Evolutionary conservation across 2,329 filamentous ascomycete genomes (phyloP).

Genomic region (Trichoderma asperellum): DNA sequence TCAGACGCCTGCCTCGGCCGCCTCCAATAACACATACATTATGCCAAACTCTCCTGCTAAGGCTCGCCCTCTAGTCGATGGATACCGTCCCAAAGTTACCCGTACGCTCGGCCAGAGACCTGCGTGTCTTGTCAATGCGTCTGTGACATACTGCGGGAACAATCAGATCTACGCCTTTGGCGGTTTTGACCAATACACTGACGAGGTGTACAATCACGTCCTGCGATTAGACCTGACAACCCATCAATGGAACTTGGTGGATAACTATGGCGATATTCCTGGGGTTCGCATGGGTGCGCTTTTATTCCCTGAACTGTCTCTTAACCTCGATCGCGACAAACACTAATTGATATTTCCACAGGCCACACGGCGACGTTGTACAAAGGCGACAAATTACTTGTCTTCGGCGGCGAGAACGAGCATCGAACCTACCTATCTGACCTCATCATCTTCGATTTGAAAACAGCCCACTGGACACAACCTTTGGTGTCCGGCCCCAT

Average conservation of each 20-base stretch:
- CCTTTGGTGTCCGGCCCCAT: conserved; percentile 82
- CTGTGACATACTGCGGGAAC: conserved; percentile 97
- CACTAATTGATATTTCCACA: conserved; percentile 42
- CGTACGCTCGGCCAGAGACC: conserved; percentile 79
- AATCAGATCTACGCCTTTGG: conserved; percentile 98
- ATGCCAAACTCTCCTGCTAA: conserved; percentile 86
- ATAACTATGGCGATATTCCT: conserved; percentile 98
- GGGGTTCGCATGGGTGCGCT: conserved; percentile 97
- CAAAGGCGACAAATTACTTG: conserved; percentile 90
- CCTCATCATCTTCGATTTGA: conserved; percentile 92
- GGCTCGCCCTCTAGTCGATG: conserved; percentile 66
- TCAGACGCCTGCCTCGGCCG: conserved; percentile 31
- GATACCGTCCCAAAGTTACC: conserved; percentile 82
- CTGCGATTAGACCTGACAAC: conserved; percentile 83
- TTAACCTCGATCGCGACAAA: background rate
- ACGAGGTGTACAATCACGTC: conserved; percentile 99
- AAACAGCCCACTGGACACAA: conserved; percentile 93
- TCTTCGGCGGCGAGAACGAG: conserved; percentile 98
- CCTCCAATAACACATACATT: conserved; percentile 76
- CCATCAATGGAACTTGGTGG: conserved; percentile 91
- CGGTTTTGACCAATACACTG: conserved; percentile 97
- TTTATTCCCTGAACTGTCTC: background rate
- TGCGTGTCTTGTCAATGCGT: conserved; percentile 95
- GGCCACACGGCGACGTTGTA: conserved; percentile 95
- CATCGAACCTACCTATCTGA: conserved; percentile 94